phyloP scores from a whole-genome alignment of 192 early-diverging fungal species.

The Coemansia sp. region DNA sequence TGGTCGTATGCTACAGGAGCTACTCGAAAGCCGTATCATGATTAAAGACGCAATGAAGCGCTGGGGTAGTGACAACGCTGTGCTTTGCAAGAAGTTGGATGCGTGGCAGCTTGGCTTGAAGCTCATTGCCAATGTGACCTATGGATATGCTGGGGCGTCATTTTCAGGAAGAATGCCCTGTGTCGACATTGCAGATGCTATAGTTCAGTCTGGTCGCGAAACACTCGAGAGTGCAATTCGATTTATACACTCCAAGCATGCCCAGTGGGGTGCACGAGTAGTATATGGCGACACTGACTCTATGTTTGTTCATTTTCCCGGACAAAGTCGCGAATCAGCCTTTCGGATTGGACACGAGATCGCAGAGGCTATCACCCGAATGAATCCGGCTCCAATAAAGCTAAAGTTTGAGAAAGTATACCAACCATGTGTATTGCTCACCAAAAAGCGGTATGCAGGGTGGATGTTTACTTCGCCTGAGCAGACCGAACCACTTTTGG shows the following conservation, averaged over 20 bases:
- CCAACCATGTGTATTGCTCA: slow-evolving; percentile 78
- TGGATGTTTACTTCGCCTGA: slow-evolving; percentile 69
- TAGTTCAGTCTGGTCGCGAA: slow-evolving; percentile 82
- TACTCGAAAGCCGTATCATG: slow-evolving; percentile 89
- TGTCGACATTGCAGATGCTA: slow-evolving; percentile 85
- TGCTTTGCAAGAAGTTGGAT: slow-evolving; percentile 67
- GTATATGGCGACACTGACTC: slow-evolving; percentile 96
- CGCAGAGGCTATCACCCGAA: slow-evolving; percentile 65
- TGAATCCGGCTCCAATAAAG: slow-evolving; percentile 79
- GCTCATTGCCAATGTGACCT: slow-evolving; percentile 90
- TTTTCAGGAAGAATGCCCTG: slow-evolving; percentile 91
- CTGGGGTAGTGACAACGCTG: slow-evolving; percentile 25
- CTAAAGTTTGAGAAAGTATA: slow-evolving; percentile 97
- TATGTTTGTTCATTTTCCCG: slow-evolving; percentile 78
- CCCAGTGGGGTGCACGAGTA: slow-evolving; percentile 72
- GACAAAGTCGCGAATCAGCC: slow-evolving; percentile 64
- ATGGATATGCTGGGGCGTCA: slow-evolving; percentile 80
- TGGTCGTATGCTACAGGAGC: slow-evolving; percentile 77
- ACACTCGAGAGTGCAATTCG: slow-evolving; percentile 73
- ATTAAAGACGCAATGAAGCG: slow-evolving; percentile 82
- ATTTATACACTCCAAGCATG: slow-evolving; percentile 57
- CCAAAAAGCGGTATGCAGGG: slow-evolving; percentile 95
- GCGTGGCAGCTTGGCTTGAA: slow-evolving; percentile 86
- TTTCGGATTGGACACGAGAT: slow-evolving; percentile 84
- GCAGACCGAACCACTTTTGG: slow-evolving; percentile 73